Evolutionary conservation across 768 basidiomycete genomes (phyloP), one percentile per base, ranked within the genome.

Genomic region (Cyclocybe aegerita): DNA sequence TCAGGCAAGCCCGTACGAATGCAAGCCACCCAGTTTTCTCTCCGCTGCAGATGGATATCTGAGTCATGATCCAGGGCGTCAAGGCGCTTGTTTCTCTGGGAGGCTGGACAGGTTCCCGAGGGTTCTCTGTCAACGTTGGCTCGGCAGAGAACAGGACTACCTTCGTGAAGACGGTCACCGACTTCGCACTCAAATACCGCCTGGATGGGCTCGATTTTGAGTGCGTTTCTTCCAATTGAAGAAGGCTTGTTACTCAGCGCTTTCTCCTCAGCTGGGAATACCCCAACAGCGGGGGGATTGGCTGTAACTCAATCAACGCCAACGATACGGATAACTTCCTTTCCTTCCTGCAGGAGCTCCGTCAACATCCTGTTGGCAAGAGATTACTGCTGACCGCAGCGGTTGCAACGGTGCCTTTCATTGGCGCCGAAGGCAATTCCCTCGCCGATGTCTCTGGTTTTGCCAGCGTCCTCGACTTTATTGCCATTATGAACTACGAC

Each of bases 271-370:
- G 90, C 61, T 95, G 93, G 93, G 93, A 96, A 70, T 94, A 89
- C 64, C 93, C 93, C 1, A 79, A 73, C 49, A 64, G 69, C 6
- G 75, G 77, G 54, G 93, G 93, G 16, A 77, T 87, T 5, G 82
- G 81, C 1, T 89, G 88, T 56, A 96, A 97, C 63, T 63, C 65
- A 4, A 71, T 88, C 50, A 77, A 71, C n/a, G 31, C 70, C 0
- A 67, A 65, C 15, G 95, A 98, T 63, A 82, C 84, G 1, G 72
- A 76, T 9, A 93, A 97, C 69, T 88, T 90, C 67, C 80, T 97
- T 17, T 62, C 75, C 12, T 92, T 96, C 74, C 73, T 98, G 10
- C 77, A 86, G 60, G 78, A 81, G 40, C 80, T 97, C 16, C 83
- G 92, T 39, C 58, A 64, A 31, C 69, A 81, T 47, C 69, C 83